phyloP scores from a whole-genome alignment of 192 early-diverging fungal species.

The Coemansia furcata region DNA sequence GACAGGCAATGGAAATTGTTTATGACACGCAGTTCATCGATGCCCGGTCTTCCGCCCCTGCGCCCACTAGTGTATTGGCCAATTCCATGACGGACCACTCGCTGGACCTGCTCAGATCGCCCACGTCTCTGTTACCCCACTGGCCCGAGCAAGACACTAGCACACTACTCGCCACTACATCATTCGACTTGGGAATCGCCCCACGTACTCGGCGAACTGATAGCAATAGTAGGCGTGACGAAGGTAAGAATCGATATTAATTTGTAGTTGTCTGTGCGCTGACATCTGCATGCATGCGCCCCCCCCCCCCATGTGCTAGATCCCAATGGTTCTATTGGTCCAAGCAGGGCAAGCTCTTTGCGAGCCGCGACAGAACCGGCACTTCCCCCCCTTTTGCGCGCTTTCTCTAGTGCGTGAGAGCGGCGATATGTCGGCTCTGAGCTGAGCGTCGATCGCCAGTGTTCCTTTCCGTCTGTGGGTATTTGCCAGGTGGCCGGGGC shows the following conservation, averaged over 20 bases:
- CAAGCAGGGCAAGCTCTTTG: background rate
- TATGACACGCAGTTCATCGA: conserved; percentile 50
- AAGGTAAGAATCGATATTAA: conserved; percentile 8
- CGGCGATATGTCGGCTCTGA: background rate
- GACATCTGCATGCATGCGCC: background rate
- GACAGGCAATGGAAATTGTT: background rate
- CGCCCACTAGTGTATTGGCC: background rate
- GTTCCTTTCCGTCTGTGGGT: background rate
- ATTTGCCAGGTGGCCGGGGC: background rate
- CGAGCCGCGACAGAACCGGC: background rate
- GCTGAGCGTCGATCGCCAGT: background rate
- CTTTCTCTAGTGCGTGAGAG: background rate
- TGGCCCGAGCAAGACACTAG: conserved; percentile 29
- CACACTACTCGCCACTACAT: background rate
- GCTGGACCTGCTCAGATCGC: conserved; percentile 32
- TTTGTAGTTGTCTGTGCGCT: conserved; percentile 1
- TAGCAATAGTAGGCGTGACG: background rate
- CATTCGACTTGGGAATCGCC: background rate
- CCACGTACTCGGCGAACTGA: background rate
- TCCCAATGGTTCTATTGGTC: background rate
- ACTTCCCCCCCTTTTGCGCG: background rate
- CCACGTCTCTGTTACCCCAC: conserved; percentile 40
- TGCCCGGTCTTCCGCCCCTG: conserved; percentile 34
- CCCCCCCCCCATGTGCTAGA: background rate
- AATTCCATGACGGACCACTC: background rate